Percentiles rank a stretch among this genome's conserved stretches.
These are phyloP conservation scores for Teunomyces funiuensis DNA, from an alignment of 805 yeast genomes.

Conservation along the genomic window DNA sequence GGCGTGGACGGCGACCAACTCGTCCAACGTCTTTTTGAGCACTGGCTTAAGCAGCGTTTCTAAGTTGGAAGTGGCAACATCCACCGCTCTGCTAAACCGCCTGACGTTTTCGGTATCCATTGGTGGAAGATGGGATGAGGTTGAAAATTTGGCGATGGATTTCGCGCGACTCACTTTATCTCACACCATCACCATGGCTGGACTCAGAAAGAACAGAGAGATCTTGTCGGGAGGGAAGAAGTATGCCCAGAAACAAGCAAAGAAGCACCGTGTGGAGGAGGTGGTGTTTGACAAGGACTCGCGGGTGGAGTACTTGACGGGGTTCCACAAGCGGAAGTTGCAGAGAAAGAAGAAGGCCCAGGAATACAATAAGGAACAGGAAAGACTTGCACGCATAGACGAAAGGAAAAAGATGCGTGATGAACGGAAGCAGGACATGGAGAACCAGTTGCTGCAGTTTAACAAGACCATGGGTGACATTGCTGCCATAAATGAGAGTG, in stretches of 20 bases:
- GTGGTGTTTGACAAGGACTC: conserved; percentile 79
- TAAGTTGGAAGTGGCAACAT: conserved; percentile 35
- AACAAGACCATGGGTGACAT: conserved; percentile 42
- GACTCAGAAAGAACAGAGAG: conserved; percentile 63
- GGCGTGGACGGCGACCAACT: conserved; percentile 25
- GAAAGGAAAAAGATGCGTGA: conserved; percentile 72
- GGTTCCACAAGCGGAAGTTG: conserved; percentile 91
- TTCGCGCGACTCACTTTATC: not conserved
- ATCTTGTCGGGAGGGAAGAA: conserved; percentile 84
- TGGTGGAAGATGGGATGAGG: conserved; percentile 3
- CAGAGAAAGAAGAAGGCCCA: conserved; percentile 86
- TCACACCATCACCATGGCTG: conserved; percentile 17
- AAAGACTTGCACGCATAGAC: conserved; percentile 66
- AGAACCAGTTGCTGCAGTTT: conserved; percentile 60
- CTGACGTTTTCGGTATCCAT: conserved; percentile 51
- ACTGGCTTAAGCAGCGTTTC: conserved; percentile 35
- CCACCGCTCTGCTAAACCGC: conserved; percentile 38
- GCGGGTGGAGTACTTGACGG: conserved; percentile 84
- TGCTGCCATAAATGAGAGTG: conserved; percentile 13
- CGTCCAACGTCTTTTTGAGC: conserved; percentile 40
- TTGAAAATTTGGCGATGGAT: not conserved
- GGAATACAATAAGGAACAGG: conserved; percentile 73
- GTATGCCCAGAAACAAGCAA: conserved; percentile 67
- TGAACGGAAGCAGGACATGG: conserved; percentile 65
- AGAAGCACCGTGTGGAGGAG: conserved; percentile 73